phyloP scores from a whole-genome alignment of 202 grass and related monocot species.

The Zizania palustris region DNA sequence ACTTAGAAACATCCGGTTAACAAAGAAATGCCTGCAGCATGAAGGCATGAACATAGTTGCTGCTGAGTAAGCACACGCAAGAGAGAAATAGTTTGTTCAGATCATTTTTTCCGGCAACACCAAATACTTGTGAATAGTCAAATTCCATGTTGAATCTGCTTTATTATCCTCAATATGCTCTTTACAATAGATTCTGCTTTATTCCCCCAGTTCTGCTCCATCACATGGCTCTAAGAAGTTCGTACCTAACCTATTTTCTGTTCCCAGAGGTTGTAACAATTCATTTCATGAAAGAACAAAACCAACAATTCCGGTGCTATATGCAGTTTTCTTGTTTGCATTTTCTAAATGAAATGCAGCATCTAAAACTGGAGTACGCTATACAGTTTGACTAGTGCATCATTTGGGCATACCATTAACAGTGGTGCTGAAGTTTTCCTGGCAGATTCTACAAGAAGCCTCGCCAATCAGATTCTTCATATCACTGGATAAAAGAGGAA shows the following conservation, averaged over 20 bases:
- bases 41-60: background rate
- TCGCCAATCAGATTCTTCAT: slow-evolving; percentile 94
- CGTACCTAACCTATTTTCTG: no score
- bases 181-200: background rate
- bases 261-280: no score
- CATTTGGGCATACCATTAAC: slow-evolving; percentile 61
- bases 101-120: background rate
- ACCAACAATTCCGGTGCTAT: no score
- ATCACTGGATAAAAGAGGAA: slow-evolving; percentile 58
- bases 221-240: background rate
- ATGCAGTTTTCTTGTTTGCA: background rate
- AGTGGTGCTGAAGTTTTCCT: slow-evolving; percentile 89
- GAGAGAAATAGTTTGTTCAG: background rate
- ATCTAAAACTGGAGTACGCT: background rate
- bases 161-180: background rate
- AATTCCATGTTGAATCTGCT: background rate
- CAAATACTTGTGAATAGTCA: background rate
- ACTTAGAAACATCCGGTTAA: slow-evolving; percentile 1
- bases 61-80: background rate
- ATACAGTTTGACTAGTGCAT: background rate
- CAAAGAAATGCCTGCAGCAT: background rate
- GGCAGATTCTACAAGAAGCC: slow-evolving; percentile 79
- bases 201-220: background rate
- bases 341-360: background rate
- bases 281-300: no score